A percentile compares a stretch with the other conserved stretches of the same genome.
These are phyloP conservation scores for Serendipita vermifera DNA, from an alignment of 768 basidiomycete species.

Conservation along the genomic window DNA sequence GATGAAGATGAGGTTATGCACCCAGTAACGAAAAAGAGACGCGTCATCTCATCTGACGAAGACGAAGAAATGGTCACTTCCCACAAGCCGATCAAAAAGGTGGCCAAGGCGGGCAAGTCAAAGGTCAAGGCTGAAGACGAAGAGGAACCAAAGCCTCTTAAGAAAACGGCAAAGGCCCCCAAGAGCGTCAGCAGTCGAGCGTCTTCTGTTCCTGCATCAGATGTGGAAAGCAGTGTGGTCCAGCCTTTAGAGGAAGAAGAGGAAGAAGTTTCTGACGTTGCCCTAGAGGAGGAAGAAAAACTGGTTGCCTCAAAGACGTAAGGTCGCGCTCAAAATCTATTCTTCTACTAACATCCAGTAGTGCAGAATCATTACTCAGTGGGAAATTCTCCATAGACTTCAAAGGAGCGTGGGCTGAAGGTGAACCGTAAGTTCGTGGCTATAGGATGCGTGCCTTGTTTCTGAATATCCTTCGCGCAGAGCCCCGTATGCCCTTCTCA, in stretches of 20 bases:
- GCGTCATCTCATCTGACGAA: constrained; percentile 29
- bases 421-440: constrained; percentile 65
- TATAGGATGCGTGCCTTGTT: background rate
- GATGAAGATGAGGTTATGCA: background rate
- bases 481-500: constrained; percentile 87
- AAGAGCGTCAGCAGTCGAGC: constrained; percentile 4
- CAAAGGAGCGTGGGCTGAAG: constrained; percentile 69
- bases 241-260: background rate
- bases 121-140: constrained; percentile 31
- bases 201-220: constrained; percentile 1
- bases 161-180: background rate
- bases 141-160: too few relatives aligned
- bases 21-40: constrained; percentile 22
- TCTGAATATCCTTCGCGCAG: constrained; percentile 28
- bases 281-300: constrained; percentile 32
- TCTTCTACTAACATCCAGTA: constrained; percentile 19
- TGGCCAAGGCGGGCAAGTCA: constrained; percentile 21
- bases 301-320: constrained; percentile 54
- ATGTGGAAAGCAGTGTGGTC: background rate
- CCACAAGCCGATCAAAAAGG: constrained; percentile 29
- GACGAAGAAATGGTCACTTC: constrained; percentile 19
- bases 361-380: constrained; percentile 55
- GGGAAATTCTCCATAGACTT: constrained; percentile 57
- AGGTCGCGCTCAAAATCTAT: constrained; percentile 14
- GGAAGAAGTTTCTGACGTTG: constrained; percentile 20